Evolutionary conservation across 331 rosid genomes (phyloP), one percentile per base, ranked within the genome.

Genomic region (Rhamnella rubrinervis): DNA sequence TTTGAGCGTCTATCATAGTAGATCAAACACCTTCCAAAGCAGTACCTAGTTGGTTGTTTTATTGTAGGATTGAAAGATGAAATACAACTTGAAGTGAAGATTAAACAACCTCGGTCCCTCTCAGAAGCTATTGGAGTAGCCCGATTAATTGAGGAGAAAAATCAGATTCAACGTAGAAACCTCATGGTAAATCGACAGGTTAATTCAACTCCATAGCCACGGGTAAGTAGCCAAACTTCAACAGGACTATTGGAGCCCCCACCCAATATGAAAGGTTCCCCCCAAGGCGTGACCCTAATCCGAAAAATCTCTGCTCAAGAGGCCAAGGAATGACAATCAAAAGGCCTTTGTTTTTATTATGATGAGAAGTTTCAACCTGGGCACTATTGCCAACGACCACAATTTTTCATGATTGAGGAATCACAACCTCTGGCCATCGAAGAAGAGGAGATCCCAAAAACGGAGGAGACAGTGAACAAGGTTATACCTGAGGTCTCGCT

Each of bases 371-470:
- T 41, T 23, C 6, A 1, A 1, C 40, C 4, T 0, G 57, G 69
- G 1, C 69, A 47, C 6, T 57, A 57, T 6, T 65, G 58, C 17
- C 17, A 12, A n/a, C 69, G 69, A 4, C 69, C 69, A 2, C 69
- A 65, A 2, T 8, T 65, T 1, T 65, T 65, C 57, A 65, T 65
- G 69, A 65, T 46, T 19, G 57, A 65, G 20, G 69, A 65, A 18
- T 13, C n/a, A 18, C 9, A 11, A 5, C 55, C 17, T 2, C n/a
- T 16, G 55, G 18, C 17, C 19, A 51, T 4, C 1, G 6, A 2
- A 13, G 20, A 51, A 15, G 17, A 18, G 9, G 55, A 51, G 13
- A 12, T 5, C 6, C 16, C 19, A 14, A 1, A 11, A 51, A 6
- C 18, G 13, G 18, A 51, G 55, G 55, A 51, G 19, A 6, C 1